These are phyloP conservation scores for Babesia gibsoni DNA, from an alignment of 169 alveolate genomes.

Conservation along the genomic window DNA sequence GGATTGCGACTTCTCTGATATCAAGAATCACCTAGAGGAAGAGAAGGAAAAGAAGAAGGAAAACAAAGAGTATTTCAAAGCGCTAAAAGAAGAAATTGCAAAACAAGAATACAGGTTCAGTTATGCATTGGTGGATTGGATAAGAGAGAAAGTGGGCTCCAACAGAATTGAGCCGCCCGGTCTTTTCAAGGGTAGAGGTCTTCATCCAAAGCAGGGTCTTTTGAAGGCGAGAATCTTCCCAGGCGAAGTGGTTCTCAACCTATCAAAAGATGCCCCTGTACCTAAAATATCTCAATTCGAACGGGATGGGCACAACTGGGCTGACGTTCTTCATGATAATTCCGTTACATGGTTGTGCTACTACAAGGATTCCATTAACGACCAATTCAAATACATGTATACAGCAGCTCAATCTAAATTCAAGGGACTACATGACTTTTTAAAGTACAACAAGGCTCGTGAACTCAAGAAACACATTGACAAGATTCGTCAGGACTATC, in stretches of 20 bases:
- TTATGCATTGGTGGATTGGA: conserved; percentile 78
- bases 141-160: conserved; percentile 90
- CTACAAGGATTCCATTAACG: conserved; percentile 90
- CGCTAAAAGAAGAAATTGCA: conserved; percentile 75
- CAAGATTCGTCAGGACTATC: conserved; percentile 54
- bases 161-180: conserved; percentile 97
- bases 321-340: conserved; percentile 92
- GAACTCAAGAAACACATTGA: conserved; percentile 75
- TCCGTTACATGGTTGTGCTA: conserved; percentile 96
- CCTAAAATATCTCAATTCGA: conserved; percentile 86
- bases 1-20: conserved; percentile 88
- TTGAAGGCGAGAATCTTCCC: conserved; percentile 88
- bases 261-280: conserved; percentile 93
- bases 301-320: conserved; percentile 97
- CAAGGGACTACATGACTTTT: conserved; percentile 93
- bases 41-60: conserved; percentile 78
- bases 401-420: conserved; percentile 93
- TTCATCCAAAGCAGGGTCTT: conserved; percentile 97
- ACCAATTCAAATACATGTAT: conserved; percentile 90
- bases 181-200: conserved; percentile 98
- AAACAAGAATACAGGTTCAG: conserved; percentile 73
- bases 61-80: conserved; percentile 82
- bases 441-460: conserved; percentile 96
- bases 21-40: conserved; percentile 81
- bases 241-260: conserved; percentile 91